Evolutionary conservation across 2,329 filamentous ascomycete species (phyloP), one percentile per base, ranked within the genome.

Genomic region (Ceratocystis alfenasii): DNA sequence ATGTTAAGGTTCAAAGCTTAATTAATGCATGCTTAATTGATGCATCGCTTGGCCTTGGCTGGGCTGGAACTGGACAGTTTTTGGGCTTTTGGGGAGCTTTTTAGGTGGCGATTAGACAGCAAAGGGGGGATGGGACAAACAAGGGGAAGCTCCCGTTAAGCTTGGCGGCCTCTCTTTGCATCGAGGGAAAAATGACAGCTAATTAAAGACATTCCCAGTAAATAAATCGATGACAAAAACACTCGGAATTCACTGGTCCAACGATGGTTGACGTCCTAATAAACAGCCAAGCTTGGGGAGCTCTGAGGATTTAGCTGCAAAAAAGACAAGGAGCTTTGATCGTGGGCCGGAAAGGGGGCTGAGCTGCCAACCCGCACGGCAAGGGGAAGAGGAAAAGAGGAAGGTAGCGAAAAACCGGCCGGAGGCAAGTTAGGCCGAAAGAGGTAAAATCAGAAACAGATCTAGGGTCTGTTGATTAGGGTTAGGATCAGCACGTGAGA

Each of bases 11-110:
- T 59, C 53, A 59, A 59, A 36, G 53, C 53, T 59, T 59, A 59
- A 59, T 59, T 59, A 59, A 59, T 59, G 53, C 53, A 59, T 59
- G 53, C 53, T 59, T 59, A 59, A 59, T 59, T 59, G 53, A 33
- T 59, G 53, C 53, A 59, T 59, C 25, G 28, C 28, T 33, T 59
- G 53, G 53, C 50, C 25, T 55, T 22, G 50, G 36, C 53, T 57
- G 53, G 53, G 53, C 53, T 22, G 28, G 53, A 30, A 25, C 22
- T 25, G 48, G 22, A 53, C 10, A 10, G 10, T 10, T 12, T 36
- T 41, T 12, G 36, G 36, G 10, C 36, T 41, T 41, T 12, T 10
- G 36, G 36, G 2, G 36, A 1, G 36, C 3, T n/a, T 33, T 36
- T 59, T 59, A 30, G 28, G 53, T 59, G 53, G 53, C 53, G 15